phyloP scores from a whole-genome alignment of 2,329 filamentous ascomycete genomes.

The Aspergillus oerlinghausenensis region DNA sequence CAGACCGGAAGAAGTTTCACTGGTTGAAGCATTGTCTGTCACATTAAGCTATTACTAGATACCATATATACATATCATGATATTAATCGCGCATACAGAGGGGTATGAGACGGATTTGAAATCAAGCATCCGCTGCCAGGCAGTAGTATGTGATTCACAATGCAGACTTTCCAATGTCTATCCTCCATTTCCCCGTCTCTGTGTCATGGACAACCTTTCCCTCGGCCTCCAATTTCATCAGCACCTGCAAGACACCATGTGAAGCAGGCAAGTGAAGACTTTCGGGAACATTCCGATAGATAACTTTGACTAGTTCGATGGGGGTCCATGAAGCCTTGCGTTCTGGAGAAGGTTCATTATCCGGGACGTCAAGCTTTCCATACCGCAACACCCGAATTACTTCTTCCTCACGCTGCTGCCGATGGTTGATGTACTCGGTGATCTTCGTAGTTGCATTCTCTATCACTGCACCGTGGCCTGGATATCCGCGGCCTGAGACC shows the following conservation, averaged over 20 bases:
- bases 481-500: slow-evolving; percentile 65
- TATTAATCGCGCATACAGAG: background rate
- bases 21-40: background rate
- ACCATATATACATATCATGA: background rate
- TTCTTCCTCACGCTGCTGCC: slow-evolving; percentile 73
- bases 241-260: slow-evolving; percentile 69
- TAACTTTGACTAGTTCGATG: slow-evolving; percentile 80
- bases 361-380: slow-evolving; percentile 30
- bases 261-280: slow-evolving; percentile 72
- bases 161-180: slow-evolving; percentile 25
- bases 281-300: slow-evolving; percentile 76
- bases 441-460: slow-evolving; percentile 68
- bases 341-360: slow-evolving; percentile 31
- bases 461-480: slow-evolving; percentile 79
- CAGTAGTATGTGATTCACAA: slow-evolving; percentile 19
- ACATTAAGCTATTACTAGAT: background rate
- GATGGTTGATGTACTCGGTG: slow-evolving; percentile 75
- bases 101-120: background rate
- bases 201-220: slow-evolving; percentile 53
- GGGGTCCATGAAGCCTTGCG: slow-evolving; percentile 54
- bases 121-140: background rate
- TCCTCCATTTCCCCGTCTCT: slow-evolving; percentile 26
- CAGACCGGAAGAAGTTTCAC: background rate
- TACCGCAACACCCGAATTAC: slow-evolving; percentile 61
- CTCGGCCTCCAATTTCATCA: slow-evolving; percentile 73